Percentiles rank a stretch among this genome's conserved stretches.
Evolutionary conservation across 768 basidiomycete genomes (phyloP).

Genomic region (Rhodotorula kratochvilovae): DNA sequence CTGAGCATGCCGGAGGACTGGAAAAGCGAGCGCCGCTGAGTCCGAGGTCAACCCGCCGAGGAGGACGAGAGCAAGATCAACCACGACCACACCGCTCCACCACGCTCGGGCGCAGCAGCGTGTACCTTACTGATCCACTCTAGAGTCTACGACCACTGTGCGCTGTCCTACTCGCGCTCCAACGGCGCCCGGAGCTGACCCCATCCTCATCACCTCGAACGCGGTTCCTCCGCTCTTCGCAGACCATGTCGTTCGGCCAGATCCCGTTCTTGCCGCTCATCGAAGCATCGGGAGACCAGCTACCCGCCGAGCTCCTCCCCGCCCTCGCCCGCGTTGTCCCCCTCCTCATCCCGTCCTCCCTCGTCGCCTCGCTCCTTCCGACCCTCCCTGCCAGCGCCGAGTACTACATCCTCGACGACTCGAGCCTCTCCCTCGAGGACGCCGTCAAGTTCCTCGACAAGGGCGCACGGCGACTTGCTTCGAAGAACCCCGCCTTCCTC

Average conservation of each 20-base stretch:
- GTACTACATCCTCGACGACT: conserved; percentile 53
- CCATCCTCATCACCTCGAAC: background rate
- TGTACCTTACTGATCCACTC: no score
- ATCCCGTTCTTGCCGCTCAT: conserved; percentile 50
- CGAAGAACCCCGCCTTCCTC: conserved; percentile 56
- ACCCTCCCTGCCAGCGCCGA: conserved; percentile 47
- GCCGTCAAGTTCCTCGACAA: conserved; percentile 66
- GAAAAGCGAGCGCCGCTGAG: no score
- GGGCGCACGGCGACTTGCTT: conserved; percentile 74
- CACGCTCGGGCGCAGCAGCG: no score
- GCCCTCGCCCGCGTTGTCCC: conserved; percentile 73
- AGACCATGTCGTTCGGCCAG: conserved; percentile 40
- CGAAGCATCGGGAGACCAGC: conserved; percentile 43
- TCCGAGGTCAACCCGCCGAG: no score
- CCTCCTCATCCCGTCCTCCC: conserved; percentile 55
- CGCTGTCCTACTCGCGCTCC: no score
- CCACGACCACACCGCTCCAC: no score
- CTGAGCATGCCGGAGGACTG: no score
- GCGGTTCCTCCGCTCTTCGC: no score
- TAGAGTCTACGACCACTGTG: background rate
- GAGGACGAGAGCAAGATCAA: background rate
- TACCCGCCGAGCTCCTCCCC: conserved; percentile 50
- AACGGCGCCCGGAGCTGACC: background rate
- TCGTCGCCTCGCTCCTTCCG: conserved; percentile 40
- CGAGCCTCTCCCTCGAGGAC: conserved; percentile 55